Base-by-base conservation (phyloP, 2,329 filamentous ascomycete genomes). In the Venturia aucupariae region DNA sequence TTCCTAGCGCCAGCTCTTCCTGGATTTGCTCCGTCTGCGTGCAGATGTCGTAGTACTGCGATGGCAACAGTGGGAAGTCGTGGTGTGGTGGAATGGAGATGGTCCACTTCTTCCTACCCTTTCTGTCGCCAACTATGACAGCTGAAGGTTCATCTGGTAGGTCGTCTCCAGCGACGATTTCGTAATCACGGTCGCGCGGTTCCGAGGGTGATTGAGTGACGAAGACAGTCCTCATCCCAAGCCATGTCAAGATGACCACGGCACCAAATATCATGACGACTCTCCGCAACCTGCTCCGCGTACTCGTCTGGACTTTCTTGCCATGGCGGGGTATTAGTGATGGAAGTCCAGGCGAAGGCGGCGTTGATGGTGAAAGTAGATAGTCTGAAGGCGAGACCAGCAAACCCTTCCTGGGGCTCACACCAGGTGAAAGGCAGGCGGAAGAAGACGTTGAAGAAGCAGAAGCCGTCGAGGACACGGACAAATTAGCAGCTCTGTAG, bases 101-200 rank as follows among this genome's bases (percentile, higher is more conserved):
- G 0, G 90, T 94, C 91, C 91, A 95, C 72, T 65, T 65, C 22
- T 65, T 39, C 24, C 81, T 82, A 3, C 88, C 88, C 55, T 80
- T 78, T 32, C 79, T 76, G 74, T 92, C 89, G 17, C 81, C 84
- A 57, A 92, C 80, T 6, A 90, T 81, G 24, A 94, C 81, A 0
- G 90, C 88, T 0, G 87, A 88, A 0, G 90, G 87, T 67, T 89
- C 86, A 35, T 87, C 81, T 0, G 90, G 89, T n/a, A 91, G 74
- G 51, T 79, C 79, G 66, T 86, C 82, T 66, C 85, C 85, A 44
- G 81, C 84, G 8, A 89, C 82, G 80, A 90, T 86, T 70, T 90
- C 86, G 72, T 85, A 87, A 61, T 84, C 77, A 59, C 82, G 78
- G 22, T 74, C 75, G 19, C 73, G 71, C 13, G 75, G 48, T 42